Evolutionary conservation across 768 basidiomycete species (phyloP).

Genomic region (Tricholomella constricta): DNA sequence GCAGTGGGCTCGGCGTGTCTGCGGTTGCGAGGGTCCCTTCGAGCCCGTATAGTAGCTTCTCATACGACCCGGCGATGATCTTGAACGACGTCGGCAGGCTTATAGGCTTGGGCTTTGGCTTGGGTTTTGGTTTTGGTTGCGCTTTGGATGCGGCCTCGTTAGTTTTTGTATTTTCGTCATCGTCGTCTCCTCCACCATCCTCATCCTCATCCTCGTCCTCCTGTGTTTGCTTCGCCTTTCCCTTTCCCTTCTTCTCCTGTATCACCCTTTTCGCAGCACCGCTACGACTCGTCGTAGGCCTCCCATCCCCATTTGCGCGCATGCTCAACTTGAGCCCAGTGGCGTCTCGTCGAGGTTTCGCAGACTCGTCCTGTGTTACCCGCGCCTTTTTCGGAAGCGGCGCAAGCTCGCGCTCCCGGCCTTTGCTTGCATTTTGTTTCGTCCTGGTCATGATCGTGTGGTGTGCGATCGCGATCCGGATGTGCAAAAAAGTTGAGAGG

Average conservation of each 20-base stretch:
- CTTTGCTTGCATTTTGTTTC: background rate
- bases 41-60: constrained; percentile 92
- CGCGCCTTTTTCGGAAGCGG: background rate
- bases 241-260: background rate
- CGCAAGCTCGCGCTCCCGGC: too few relatives aligned
- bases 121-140: constrained; percentile 20
- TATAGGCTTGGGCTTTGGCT: constrained; percentile 7
- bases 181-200: background rate
- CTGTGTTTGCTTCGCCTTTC: background rate
- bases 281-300: background rate
- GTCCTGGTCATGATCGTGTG: background rate
- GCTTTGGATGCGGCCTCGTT: constrained; percentile 16
- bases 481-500: background rate
- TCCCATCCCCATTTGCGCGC: background rate
- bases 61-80: constrained; percentile 91
- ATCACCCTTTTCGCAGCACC: background rate
- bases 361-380: too few relatives aligned
- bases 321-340: constrained; percentile 8
- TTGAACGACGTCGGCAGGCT: constrained; percentile 69
- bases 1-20: background rate
- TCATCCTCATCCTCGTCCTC: background rate
- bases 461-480: background rate
- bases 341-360: too few relatives aligned
- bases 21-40: constrained; percentile 54
- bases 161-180: constrained; percentile 15